Evolutionary conservation across 2,329 filamentous ascomycete species (phyloP).

Genomic region (Diaporthe batatas): DNA sequence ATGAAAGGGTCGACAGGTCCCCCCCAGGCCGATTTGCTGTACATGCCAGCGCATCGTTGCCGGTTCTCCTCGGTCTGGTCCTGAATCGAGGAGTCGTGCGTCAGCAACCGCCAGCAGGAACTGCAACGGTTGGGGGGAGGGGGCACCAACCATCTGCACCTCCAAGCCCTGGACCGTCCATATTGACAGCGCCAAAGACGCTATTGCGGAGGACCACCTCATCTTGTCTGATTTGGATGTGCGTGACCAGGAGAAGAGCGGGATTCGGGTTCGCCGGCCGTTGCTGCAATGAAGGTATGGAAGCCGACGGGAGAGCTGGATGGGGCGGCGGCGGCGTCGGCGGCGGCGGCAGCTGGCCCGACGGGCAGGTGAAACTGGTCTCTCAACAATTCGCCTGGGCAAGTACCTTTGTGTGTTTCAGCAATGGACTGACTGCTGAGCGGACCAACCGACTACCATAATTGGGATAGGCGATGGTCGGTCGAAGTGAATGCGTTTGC

Average conservation of each 20-base stretch:
- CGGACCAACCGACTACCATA: slow-evolving; percentile 27
- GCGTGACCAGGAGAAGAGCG: slow-evolving; percentile 8
- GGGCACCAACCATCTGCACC: slow-evolving; percentile 65
- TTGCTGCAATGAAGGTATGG: slow-evolving; percentile 10
- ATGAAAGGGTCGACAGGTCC: slow-evolving; percentile 92
- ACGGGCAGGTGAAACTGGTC: slow-evolving; percentile 12
- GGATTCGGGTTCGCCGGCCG: not conserved
- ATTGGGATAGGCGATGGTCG: not conserved
- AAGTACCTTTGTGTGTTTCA: slow-evolving; percentile 1
- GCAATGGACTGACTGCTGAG: slow-evolving; percentile 23
- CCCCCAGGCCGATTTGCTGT: slow-evolving; percentile 89
- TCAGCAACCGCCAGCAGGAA: slow-evolving; percentile 28
- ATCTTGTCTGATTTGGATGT: slow-evolving; percentile 55
- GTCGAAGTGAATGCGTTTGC: slow-evolving; percentile 6
- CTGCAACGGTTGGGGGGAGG: slow-evolving; percentile 7
- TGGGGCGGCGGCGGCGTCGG: slow-evolving; percentile 4
- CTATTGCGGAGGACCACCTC: slow-evolving; percentile 66
- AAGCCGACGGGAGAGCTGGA: slow-evolving; percentile 19
- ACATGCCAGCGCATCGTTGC: slow-evolving; percentile 93
- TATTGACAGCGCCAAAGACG: slow-evolving; percentile 66
- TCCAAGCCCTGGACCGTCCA: slow-evolving; percentile 70
- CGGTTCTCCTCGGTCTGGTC: slow-evolving; percentile 81
- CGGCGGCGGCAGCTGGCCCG: slow-evolving; percentile 6
- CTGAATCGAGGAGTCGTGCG: slow-evolving; percentile 57
- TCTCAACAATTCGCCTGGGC: slow-evolving; percentile 19